Evolutionary conservation across 2,329 filamentous ascomycete genomes (phyloP), one percentile per base, ranked within the genome.

Genomic region (Trichophyton simii): DNA sequence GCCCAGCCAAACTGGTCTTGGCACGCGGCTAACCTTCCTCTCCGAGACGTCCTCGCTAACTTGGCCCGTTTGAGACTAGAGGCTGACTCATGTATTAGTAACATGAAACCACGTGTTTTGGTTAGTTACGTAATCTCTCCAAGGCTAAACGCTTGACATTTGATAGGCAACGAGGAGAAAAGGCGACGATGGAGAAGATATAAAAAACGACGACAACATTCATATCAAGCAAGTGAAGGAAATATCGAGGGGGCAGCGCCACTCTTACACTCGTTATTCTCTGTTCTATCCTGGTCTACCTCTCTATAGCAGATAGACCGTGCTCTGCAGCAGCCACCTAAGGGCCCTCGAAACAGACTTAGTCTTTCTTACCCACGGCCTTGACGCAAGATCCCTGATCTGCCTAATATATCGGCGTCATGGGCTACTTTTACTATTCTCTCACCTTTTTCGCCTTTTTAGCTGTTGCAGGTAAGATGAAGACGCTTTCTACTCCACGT

Each of bases 351-450:
- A 36, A 57, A 36, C 20, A 9, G 54, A 38, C 31, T 22, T 36
- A 38, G 36, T 20, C 31, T 57, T 38, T 38, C 54, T 57, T 57
- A 36, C 18, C 54, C n/a, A 25, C 36, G n/a, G 18, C 54, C 15
- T 25, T 25, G n/a, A 38, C 54, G 34, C 36, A 42, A 25, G n/a
- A 58, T 44, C 55, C 34, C 36, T 58, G 55, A 6, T 58, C 15
- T 42, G 18, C 41, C 52, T 36, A 36, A 20, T 58, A 11, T 46
- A 68, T 31, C 52, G 28, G 34, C 72, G 75, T 68, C 67, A 95
- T 95, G 89, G 80, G 78, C 65, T 94, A 91, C 78, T 72, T 95
- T 65, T 83, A 95, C 77, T 95, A 91, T 78, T 85, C 83, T 68
- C 73, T 91, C 66, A 84, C 83, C 70, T 82, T 96, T 72, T 74